Base-by-base conservation (phyloP, 2,329 filamentous ascomycete species). In the Lecanicillium sp. region DNA sequence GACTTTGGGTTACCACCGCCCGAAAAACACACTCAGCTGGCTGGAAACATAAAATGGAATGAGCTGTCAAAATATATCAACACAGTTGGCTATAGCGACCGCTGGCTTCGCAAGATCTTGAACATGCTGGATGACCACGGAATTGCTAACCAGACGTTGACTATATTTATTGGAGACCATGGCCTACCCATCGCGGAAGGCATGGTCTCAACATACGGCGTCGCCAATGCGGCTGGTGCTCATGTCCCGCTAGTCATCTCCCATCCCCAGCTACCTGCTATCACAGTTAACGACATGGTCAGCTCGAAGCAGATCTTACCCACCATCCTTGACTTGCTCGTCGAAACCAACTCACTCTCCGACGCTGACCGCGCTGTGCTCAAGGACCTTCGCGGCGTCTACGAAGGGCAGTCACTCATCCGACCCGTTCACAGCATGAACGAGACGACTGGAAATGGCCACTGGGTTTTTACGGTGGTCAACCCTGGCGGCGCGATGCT, bases 51-150 rank as follows among this genome's bases (percentile, higher is more conserved):
- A 29, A 57, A 57, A 1, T 35, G 60, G 1, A 57, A 63, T 5
- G 58, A 65, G 35, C 55, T 66, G 33, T 61, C 63, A 29, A 54
- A 56, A n/a, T 66, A 66, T 47, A 44, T 64, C 40, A 66, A 66
- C 43, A 57, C 60, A 2, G 37, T 65, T 2, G 59, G 59, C 5
- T 66, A 56, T 33, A 57, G 57, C 38, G 63, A 66, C 29, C 50
- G 52, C 2, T 66, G 63, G 63, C 53, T 66, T 21, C 56, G 57
- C 2, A 55, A 56, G 44, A 52, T 66, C 7, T 51, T 66, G 52
- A 41, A 57, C 3, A 21, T 64, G 1, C 41, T 65, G 1, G 61
- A 65, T 4, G 53, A 61, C 14, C 52, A 63, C 36, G 60, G 56
- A 2, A 56, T 65, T 2, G 60, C 62, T 2, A 53, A 65, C 14